phyloP scores from a whole-genome alignment of 2,329 filamentous ascomycete genomes.

The Penicillium sp. region DNA sequence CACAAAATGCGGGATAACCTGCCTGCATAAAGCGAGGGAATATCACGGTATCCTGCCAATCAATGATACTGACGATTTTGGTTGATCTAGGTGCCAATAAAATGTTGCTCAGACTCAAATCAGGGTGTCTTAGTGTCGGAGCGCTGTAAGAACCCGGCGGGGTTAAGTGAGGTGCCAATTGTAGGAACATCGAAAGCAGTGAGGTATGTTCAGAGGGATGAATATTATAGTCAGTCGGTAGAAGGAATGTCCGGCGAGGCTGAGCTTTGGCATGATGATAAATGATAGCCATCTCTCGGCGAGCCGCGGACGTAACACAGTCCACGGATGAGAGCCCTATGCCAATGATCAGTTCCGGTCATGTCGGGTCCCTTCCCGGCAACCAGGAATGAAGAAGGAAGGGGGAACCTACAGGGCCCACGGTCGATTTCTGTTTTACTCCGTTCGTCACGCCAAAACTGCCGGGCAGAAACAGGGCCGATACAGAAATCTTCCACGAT shows the following conservation, averaged over 20 bases:
- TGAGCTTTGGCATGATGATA: conserved; percentile 22
- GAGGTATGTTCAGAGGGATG: conserved; percentile 21
- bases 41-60: conserved; percentile 28
- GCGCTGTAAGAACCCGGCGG: conserved; percentile 9
- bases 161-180: conserved; percentile 21
- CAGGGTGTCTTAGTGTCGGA: conserved; percentile 26
- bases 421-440: conserved; percentile 21
- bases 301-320: conserved; percentile 24
- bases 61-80: conserved; percentile 26
- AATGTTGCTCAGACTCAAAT: conserved; percentile 28
- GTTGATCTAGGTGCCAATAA: conserved; percentile 23
- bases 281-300: conserved; percentile 23
- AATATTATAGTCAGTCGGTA: conserved; percentile 25
- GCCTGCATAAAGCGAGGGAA: conserved; percentile 26
- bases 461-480: conserved; percentile 25
- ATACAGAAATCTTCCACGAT: conserved; percentile 25
- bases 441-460: conserved; percentile 31
- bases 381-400: too few species aligned
- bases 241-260: conserved; percentile 26
- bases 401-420: conserved; percentile 22
- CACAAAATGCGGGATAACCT: conserved; percentile 26
- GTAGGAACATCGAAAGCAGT: conserved; percentile 24
- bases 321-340: conserved; percentile 21
- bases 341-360: conserved; percentile 8
- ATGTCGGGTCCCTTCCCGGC: too few species aligned